phyloP scores from a whole-genome alignment of 2,329 filamentous ascomycete species.

The Cladosporium sp. region DNA sequence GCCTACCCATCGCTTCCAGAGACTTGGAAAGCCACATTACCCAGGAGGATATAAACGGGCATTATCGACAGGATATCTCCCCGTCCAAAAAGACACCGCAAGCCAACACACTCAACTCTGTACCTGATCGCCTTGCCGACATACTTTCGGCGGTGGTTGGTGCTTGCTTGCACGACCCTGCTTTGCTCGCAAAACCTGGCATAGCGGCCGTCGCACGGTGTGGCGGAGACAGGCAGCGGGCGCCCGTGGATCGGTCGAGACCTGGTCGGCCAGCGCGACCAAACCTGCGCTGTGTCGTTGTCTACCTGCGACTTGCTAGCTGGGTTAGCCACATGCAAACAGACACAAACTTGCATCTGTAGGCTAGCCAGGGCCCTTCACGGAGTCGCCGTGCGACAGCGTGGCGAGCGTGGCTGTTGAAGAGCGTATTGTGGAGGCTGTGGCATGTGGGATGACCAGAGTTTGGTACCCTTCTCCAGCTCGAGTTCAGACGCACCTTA shows the following conservation, averaged over 20 bases:
- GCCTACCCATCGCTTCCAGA: too few relatives aligned
- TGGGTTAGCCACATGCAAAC: neutral
- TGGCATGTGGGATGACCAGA: neutral
- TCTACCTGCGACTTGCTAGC: constrained; percentile 1
- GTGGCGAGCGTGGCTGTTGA: neutral
- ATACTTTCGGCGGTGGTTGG: too few relatives aligned
- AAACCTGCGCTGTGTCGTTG: neutral
- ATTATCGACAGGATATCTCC: too few relatives aligned
- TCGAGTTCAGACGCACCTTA: neutral
- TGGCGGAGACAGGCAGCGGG: constrained; percentile 1
- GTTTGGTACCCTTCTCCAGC: neutral
- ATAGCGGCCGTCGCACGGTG: constrained; percentile 1
- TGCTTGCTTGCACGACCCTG: neutral
- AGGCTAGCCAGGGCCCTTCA: neutral
- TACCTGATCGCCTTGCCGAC: too few relatives aligned
- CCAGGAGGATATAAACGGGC: too few relatives aligned
- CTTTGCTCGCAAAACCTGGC: too few relatives aligned
- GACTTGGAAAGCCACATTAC: too few relatives aligned
- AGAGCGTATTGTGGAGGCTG: constrained; percentile 1
- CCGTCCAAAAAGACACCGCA: too few relatives aligned
- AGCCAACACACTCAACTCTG: too few relatives aligned
- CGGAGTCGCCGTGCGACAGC: neutral
- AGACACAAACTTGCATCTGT: too few relatives aligned
- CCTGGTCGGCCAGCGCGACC: constrained; percentile 5
- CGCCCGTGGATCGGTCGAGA: constrained; percentile 6